These are phyloP conservation scores for Emmonsia crescens DNA, from an alignment of 2,329 filamentous ascomycete species.

Conservation along the genomic window DNA sequence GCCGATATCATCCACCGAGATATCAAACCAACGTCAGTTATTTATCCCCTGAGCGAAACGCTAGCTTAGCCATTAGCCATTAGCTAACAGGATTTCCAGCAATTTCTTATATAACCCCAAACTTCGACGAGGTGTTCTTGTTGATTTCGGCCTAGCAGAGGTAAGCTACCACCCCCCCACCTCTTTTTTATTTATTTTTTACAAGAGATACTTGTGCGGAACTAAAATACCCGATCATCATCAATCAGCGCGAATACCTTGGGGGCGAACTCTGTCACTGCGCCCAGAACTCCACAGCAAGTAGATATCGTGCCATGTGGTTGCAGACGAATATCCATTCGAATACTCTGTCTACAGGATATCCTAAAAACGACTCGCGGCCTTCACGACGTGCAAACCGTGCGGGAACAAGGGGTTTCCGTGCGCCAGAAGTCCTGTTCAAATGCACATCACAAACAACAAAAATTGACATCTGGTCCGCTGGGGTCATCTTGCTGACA, in stretches of 20 bases:
- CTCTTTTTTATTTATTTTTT: neutral
- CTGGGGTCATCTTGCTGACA: constrained; percentile 92
- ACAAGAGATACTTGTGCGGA: neutral
- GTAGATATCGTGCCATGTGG: constrained; percentile 32
- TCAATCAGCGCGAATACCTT: constrained; percentile 39
- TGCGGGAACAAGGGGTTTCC: constrained; percentile 88
- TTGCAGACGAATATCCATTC: constrained; percentile 47
- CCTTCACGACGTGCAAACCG: constrained; percentile 85
- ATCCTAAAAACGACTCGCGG: constrained; percentile 81
- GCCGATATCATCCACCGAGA: constrained; percentile 84
- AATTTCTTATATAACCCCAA: constrained; percentile 89
- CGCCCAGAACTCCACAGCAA: constrained; percentile 2
- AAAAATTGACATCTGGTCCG: constrained; percentile 94
- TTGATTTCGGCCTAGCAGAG: constrained; percentile 98
- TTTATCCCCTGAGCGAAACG: constrained; percentile 9
- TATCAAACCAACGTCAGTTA: constrained; percentile 71
- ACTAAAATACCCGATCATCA: neutral
- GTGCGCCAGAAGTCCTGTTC: constrained; percentile 89
- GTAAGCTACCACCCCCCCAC: constrained; percentile 19
- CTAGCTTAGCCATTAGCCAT: neutral
- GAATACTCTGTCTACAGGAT: constrained; percentile 55
- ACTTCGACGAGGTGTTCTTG: constrained; percentile 68
- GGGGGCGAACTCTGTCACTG: constrained; percentile 7
- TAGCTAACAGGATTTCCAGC: constrained; percentile 17
- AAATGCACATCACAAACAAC: constrained; percentile 94